Percentiles rank a stretch among this genome's conserved stretches.
These are phyloP conservation scores for Suillus tomentosus DNA, from an alignment of 768 basidiomycete genomes.

Conservation along the genomic window DNA sequence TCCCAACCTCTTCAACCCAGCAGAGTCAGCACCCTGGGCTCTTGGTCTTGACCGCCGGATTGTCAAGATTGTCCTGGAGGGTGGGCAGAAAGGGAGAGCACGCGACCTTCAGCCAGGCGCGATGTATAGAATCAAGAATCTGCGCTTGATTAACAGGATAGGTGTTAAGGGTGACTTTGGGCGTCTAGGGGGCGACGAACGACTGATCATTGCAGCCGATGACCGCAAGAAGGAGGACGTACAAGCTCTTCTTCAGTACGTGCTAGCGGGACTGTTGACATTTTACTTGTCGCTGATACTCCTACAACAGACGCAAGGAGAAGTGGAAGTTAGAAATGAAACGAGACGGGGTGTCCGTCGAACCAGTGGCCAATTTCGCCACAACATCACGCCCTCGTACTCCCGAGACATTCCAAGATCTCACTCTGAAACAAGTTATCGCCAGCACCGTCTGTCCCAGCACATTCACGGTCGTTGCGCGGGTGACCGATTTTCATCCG, in stretches of 20 bases:
- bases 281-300: background rate
- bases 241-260: conserved; percentile 20
- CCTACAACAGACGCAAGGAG: conserved; percentile 35
- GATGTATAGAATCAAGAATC: conserved; percentile 50
- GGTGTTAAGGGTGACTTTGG: conserved; percentile 20
- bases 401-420: conserved; percentile 11
- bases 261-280: background rate
- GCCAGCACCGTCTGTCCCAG: conserved; percentile 34
- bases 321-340: conserved; percentile 30
- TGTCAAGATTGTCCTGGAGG: conserved; percentile 53
- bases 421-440: conserved; percentile 42
- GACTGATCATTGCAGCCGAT: conserved; percentile 21
- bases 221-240: conserved; percentile 22
- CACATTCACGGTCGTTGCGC: conserved; percentile 48
- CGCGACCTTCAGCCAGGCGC: conserved; percentile 41
- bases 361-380: background rate
- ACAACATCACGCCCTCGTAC: conserved; percentile 10
- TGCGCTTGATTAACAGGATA: conserved; percentile 46
- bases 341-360: conserved; percentile 12
- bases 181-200: conserved; percentile 31
- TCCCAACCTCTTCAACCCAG: conserved; percentile 38
- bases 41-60: conserved; percentile 50
- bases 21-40: conserved; percentile 39
- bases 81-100: conserved; percentile 45
- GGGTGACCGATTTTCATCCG: conserved; percentile 59